Base-by-base conservation (phyloP, 1,284 basidiomycete genomes). In the Limonomyces culmigenus region DNA sequence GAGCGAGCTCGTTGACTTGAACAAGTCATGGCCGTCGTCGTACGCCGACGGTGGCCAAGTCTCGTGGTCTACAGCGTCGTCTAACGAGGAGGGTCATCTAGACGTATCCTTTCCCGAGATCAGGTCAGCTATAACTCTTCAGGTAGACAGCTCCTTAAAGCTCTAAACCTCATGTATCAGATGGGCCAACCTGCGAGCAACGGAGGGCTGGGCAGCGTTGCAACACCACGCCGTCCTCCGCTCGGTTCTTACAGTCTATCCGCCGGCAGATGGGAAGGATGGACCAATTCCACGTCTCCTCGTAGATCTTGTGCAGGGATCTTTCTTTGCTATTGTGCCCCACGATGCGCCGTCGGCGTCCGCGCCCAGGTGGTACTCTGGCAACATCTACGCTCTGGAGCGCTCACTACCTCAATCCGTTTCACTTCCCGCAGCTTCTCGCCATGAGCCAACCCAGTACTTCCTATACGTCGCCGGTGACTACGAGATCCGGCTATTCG, bases 401-500 rank as follows among this genome's bases (percentile, higher is more conserved):
- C 56, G 58, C 17, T 56, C 68, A 13, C 55, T 67, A 10, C 58
- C 65, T 5, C 66, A 65, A 37, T 36, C 56, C 6, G 58, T 81
- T 14, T 55, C 78, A 16, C 75, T 71, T 5, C 41, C 46, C 1
- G 43, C 51, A 3, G 68, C 72, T 1, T 64, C 62, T 5, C 15
- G 42, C 1, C 47, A 40, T 2, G 39, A 45, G 4, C 63, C 67
- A 11, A 72, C 63, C 18, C 50, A 50, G 4, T 76, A 70, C 42
- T 60, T 67, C 37, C 45, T 73, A 13, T 65, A 68, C 47, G 57
- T 76, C 14, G 74, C 71, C 42, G 74, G 71, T 5, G 76, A 83
- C 46, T 80, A 79, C 44, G 83, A 86, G 78, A 83, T 86, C 40
- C 59, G 81, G 39, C 59, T 86, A 14, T 86, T 86, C 47, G 83